Conservation (phyloP, 2,329 filamentous ascomycete species). For the Cadophora malorum region DNA sequence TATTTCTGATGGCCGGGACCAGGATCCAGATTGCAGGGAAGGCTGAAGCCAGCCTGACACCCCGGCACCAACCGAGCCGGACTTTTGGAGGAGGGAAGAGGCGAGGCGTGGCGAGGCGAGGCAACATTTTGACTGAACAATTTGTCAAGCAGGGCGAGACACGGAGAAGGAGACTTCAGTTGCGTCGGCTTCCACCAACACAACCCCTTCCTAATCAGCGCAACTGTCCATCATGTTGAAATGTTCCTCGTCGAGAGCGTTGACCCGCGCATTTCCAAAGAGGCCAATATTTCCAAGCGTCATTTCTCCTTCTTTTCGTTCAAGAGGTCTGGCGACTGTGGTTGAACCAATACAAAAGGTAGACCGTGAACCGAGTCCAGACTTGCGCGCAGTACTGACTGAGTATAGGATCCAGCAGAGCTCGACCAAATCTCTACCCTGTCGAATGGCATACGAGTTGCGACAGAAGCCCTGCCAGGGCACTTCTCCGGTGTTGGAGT, state of each 20-base stretch:
- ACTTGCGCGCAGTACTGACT: constrained; percentile 32
- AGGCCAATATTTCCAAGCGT: constrained; percentile 29
- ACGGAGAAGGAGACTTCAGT: background rate
- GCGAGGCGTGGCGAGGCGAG: constrained; percentile 5
- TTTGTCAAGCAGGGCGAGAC: constrained; percentile 6
- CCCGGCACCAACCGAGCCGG: constrained; percentile 8
- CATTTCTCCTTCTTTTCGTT: constrained; percentile 38
- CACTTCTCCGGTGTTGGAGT: constrained; percentile 95
- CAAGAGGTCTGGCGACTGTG: constrained; percentile 43
- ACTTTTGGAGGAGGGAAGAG: constrained; percentile 8
- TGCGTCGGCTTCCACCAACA: constrained; percentile 6
- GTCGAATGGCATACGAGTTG: constrained; percentile 90
- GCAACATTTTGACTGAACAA: constrained; percentile 18
- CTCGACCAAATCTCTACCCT: constrained; percentile 88
- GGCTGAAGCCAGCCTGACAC: constrained; percentile 13
- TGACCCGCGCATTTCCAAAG: constrained; percentile 35
- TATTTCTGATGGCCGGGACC: too few relatives aligned
- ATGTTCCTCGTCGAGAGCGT: constrained; percentile 38
- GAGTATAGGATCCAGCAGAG: constrained; percentile 76
- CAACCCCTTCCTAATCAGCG: background rate
- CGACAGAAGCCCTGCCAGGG: constrained; percentile 91
- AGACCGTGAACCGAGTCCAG: background rate
- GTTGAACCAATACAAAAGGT: constrained; percentile 46
- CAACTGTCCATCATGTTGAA: constrained; percentile 41
- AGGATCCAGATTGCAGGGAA: background rate